phyloP scores from a whole-genome alignment of 2,329 filamentous ascomycete genomes.

The Pochonia chlamydosporia region DNA sequence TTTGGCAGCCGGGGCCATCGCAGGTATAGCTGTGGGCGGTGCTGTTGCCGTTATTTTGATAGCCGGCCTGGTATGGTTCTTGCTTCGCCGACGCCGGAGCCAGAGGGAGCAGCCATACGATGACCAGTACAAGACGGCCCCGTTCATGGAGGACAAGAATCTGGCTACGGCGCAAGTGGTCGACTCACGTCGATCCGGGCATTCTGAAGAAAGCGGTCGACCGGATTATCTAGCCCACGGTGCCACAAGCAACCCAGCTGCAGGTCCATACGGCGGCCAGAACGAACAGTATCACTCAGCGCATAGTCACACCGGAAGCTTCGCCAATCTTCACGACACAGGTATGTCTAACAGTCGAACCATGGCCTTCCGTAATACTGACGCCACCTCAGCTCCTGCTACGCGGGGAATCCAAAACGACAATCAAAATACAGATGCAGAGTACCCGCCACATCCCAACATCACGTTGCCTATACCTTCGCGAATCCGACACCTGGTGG shows the following conservation, averaged over 20 bases:
- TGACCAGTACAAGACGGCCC: conserved; percentile 21
- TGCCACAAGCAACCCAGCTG: background rate
- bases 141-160: conserved; percentile 43
- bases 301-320: background rate
- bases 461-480: background rate
- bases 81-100: conserved; percentile 31
- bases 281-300: background rate
- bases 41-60: conserved; percentile 32
- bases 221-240: background rate
- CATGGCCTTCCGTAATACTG: background rate
- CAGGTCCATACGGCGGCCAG: background rate
- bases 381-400: background rate
- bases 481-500: background rate
- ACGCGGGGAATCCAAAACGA: background rate
- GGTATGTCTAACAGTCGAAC: background rate
- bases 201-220: conserved; percentile 31
- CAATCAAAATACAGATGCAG: background rate
- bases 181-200: conserved; percentile 36
- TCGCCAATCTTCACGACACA: background rate
- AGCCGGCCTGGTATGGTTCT: conserved; percentile 33
- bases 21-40: conserved; percentile 40
- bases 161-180: conserved; percentile 26
- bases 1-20: conserved; percentile 37
- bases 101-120: conserved; percentile 16
- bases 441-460: background rate